Evolutionary conservation across 75 land plant species (phyloP), one percentile per base, ranked within the genome.

Genomic region (Chamaecyparis obtusa): DNA sequence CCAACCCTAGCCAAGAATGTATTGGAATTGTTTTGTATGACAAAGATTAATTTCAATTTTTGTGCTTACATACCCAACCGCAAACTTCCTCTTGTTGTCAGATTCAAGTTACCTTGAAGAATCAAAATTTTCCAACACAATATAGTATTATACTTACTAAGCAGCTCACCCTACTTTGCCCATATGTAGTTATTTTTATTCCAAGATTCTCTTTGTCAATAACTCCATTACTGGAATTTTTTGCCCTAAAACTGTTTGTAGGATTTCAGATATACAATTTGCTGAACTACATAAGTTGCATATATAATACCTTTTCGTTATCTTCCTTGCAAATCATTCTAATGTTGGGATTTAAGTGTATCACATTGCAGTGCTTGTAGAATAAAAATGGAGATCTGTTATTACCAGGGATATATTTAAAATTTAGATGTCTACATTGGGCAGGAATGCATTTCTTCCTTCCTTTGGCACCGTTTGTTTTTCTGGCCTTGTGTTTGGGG

Each of bases 391-490:
- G 85, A 84, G 27, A 84, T 15, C 27, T 17, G 1, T 54, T 21
- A 21, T 85, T 33, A 24, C 13, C 77, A 43, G 36, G 36, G 77
- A 84, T 60, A 84, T 51, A 51, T 51, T 51, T 51, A 13, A 51
- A 85, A 72, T 36, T 74, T 77, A 33, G 10, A 39, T 85, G 82
- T 37, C 39, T 72, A 43, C 44, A 37, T 72, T 54, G 37, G 93
- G 91, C 95, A 98, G 99, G 86, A 89, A 97, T 85, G 99, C 99
- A 15, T 95, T 97, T 92, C 96, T 99, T 32, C 96, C 99, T 46
- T 98, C 99, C 15, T 94, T 96, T 91, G 99, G 99, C 83, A 97
- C 99, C 36, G 86, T 97, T 51, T 95, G 98, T 88, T 93, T 98
- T 30, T 94, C 99, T 57, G 99, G 99, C 75, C 84, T 98, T 36